These are phyloP conservation scores for Monosporascus sp. DNA, from an alignment of 2,329 filamentous ascomycete species.

Conservation along the genomic window DNA sequence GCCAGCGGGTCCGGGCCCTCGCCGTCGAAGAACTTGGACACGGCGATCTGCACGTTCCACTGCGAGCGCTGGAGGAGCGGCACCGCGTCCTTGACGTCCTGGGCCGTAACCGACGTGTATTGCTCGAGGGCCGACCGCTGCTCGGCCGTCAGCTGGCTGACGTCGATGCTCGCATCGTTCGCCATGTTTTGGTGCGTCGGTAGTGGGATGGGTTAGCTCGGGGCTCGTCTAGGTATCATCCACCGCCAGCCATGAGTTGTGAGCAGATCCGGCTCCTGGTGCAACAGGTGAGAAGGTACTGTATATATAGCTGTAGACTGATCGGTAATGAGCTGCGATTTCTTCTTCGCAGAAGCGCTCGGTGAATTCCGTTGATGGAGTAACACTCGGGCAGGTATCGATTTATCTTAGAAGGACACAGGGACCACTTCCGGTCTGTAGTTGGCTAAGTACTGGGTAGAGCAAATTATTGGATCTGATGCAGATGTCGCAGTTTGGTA, in stretches of 20 bases:
- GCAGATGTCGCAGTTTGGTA: too few species aligned
- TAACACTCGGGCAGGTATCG: too few species aligned
- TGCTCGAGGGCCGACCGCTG: slow-evolving; percentile 85
- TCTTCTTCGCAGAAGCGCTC: too few species aligned
- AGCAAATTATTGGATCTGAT: too few species aligned
- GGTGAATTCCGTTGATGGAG: too few species aligned
- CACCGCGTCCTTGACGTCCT: slow-evolving; percentile 70
- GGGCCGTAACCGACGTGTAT: slow-evolving; percentile 81
- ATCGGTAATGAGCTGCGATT: too few species aligned
- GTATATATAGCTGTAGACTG: too few species aligned
- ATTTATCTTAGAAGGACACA: too few species aligned
- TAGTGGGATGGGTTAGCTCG: not conserved
- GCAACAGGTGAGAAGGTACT: too few species aligned
- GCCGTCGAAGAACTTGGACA: slow-evolving; percentile 96
- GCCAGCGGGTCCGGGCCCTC: slow-evolving; percentile 78
- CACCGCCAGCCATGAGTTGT: not conserved
- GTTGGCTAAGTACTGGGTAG: too few species aligned
- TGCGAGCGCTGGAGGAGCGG: slow-evolving; percentile 78
- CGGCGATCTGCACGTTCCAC: slow-evolving; percentile 98
- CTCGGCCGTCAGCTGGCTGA: slow-evolving; percentile 64
- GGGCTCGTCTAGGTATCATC: not conserved
- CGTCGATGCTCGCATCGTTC: slow-evolving; percentile 46
- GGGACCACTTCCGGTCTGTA: too few species aligned
- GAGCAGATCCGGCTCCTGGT: too few species aligned
- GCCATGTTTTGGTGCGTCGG: slow-evolving; percentile 31